Percentiles rank a stretch among this genome's conserved stretches.
phyloP scores from a whole-genome alignment of 192 early-diverging fungal genomes.

The Backusella circina region DNA sequence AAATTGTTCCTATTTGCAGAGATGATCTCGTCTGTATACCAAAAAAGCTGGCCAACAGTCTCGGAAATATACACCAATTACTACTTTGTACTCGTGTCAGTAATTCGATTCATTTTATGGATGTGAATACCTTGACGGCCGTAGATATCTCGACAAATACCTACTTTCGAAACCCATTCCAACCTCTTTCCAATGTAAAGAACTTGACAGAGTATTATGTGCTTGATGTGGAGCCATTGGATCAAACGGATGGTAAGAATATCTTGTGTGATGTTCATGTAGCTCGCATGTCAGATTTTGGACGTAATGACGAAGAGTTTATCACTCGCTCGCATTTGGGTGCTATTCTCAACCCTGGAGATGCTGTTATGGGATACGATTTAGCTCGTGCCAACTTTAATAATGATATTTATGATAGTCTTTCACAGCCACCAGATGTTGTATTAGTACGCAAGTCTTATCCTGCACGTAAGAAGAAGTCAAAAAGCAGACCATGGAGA shows the following conservation, averaged over 20 bases:
- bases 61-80: slow-evolving; percentile 83
- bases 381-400: slow-evolving; percentile 89
- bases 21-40: slow-evolving; percentile 92
- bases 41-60: slow-evolving; percentile 77
- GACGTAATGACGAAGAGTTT: slow-evolving; percentile 81
- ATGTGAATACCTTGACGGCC: slow-evolving; percentile 77
- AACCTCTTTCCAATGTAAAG: slow-evolving; percentile 67
- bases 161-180: slow-evolving; percentile 87
- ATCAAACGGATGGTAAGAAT: slow-evolving; percentile 68
- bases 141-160: slow-evolving; percentile 68
- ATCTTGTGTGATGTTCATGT: slow-evolving; percentile 89
- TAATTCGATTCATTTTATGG: slow-evolving; percentile 83
- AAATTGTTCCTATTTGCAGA: slow-evolving; percentile 94
- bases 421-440: slow-evolving; percentile 80
- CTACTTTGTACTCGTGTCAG: slow-evolving; percentile 81
- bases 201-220: slow-evolving; percentile 93
- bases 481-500: slow-evolving; percentile 86
- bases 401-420: slow-evolving; percentile 73
- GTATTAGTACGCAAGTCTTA: slow-evolving; percentile 92
- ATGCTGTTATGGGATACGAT: slow-evolving; percentile 90
- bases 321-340: slow-evolving; percentile 92
- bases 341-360: slow-evolving; percentile 84
- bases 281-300: slow-evolving; percentile 71
- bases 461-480: slow-evolving; percentile 85
- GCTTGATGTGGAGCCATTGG: slow-evolving; percentile 85